Evolutionary conservation across 306 rosid species (phyloP).

Genomic region (Aeschynomene evenia): DNA sequence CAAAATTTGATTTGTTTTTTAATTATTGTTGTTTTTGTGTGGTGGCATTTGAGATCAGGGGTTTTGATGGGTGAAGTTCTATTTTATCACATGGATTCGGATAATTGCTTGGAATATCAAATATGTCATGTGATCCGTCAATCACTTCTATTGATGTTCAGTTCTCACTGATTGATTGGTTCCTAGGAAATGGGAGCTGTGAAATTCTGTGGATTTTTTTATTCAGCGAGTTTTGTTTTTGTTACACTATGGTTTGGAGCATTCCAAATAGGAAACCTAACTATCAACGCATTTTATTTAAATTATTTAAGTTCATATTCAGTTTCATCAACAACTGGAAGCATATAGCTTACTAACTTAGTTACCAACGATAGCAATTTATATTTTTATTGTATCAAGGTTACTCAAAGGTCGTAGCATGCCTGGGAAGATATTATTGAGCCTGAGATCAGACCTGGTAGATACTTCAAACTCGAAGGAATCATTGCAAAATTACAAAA

Average conservation of each 20-base stretch:
- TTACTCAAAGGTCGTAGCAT: slow-evolving; percentile 80
- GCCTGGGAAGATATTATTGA: slow-evolving; percentile 77
- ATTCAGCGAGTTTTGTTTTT: not conserved
- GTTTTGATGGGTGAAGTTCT: not conserved
- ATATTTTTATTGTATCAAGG: slow-evolving; percentile 38
- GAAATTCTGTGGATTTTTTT: not conserved
- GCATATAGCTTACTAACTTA: slow-evolving; percentile 1
- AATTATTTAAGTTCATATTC: too few species aligned
- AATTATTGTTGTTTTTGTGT: too few species aligned
- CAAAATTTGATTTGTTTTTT: not conserved
- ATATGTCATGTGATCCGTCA: not conserved
- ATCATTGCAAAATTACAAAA: slow-evolving; percentile 39
- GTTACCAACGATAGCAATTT: not conserved
- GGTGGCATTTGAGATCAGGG: not conserved
- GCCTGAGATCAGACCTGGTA: slow-evolving; percentile 48
- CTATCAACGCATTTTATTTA: too few species aligned
- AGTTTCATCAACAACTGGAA: not conserved
- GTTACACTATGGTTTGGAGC: too few species aligned
- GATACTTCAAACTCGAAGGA: slow-evolving; percentile 42
- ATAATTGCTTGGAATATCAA: not conserved
- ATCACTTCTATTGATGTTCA: not conserved
- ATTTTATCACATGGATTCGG: not conserved
- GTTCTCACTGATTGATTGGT: not conserved
- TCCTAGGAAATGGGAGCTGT: not conserved
- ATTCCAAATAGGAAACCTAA: too few species aligned